Evolutionary conservation across 2,329 filamentous ascomycete species (phyloP).

Genomic region (Alternaria alternata): DNA sequence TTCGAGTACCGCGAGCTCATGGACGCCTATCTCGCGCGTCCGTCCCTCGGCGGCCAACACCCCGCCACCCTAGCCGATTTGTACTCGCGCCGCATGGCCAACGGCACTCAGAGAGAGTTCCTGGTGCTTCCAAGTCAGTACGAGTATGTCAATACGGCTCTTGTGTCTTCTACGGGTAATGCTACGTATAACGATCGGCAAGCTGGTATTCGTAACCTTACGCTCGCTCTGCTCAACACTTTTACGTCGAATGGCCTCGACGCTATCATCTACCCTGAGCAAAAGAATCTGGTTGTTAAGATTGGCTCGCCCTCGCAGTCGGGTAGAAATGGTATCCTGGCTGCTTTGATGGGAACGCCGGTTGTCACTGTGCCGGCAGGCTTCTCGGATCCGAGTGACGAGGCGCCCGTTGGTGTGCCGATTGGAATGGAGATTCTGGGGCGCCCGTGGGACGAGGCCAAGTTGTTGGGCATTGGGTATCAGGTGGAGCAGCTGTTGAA

Average conservation of each 20-base stretch:
- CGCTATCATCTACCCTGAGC: constrained; percentile 70
- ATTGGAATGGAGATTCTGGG: constrained; percentile 72
- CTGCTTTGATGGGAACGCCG: constrained; percentile 62
- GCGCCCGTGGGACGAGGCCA: constrained; percentile 62
- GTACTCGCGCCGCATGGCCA: constrained; percentile 52
- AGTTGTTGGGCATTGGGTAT: constrained; percentile 63
- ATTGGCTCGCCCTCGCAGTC: constrained; percentile 64
- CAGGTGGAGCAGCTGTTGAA: constrained; percentile 58
- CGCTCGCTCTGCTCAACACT: constrained; percentile 58
- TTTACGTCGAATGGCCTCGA: constrained; percentile 62
- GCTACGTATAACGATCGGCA: constrained; percentile 59
- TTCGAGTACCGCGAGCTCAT: constrained; percentile 67
- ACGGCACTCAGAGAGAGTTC: constrained; percentile 56
- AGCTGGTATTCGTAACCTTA: constrained; percentile 62
- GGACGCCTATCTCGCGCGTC: constrained; percentile 62
- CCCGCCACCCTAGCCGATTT: constrained; percentile 60
- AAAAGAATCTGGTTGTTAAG: constrained; percentile 68
- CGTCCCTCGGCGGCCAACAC: constrained; percentile 53
- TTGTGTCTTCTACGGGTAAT: constrained; percentile 62
- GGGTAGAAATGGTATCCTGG: constrained; percentile 67
- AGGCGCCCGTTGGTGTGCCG: constrained; percentile 66
- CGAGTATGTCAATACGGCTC: constrained; percentile 60
- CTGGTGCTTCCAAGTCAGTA: constrained; percentile 69
- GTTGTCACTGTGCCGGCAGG: constrained; percentile 64
- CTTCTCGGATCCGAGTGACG: constrained; percentile 58